These are phyloP conservation scores for Seminavis robusta DNA, from an alignment of 108 stramenopile species.

Conservation along the genomic window DNA sequence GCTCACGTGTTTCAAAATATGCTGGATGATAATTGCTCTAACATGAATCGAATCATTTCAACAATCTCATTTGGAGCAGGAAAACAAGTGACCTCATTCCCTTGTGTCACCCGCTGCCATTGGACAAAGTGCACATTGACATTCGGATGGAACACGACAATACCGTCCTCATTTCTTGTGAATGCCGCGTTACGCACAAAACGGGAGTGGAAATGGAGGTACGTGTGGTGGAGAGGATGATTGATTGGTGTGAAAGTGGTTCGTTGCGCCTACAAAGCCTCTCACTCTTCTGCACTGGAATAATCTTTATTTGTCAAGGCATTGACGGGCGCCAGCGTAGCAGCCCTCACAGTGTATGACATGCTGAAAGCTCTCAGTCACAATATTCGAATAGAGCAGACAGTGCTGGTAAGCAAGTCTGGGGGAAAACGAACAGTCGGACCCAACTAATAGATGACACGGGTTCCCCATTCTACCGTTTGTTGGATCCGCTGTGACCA, in stretches of 20 bases:
- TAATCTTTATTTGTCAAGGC: too few relatives aligned
- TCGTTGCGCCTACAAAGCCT: too few relatives aligned
- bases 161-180: conserved; percentile 63
- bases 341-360: conserved; percentile 95
- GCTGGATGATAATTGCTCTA: too few relatives aligned
- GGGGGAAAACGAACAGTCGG: conserved; percentile 80
- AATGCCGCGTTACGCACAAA: conserved; percentile 81
- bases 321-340: conserved; percentile 83
- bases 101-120: conserved; percentile 79
- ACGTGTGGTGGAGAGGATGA: too few relatives aligned
- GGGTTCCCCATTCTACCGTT: too few relatives aligned
- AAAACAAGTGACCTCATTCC: conserved; percentile 82
- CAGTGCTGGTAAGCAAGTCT: conserved; percentile 67
- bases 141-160: conserved; percentile 41
- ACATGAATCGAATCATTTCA: not conserved
- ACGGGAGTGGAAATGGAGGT: conserved; percentile 99
- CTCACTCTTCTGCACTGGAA: too few relatives aligned
- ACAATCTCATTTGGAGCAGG: conserved; percentile 15
- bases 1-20: not conserved
- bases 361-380: conserved; percentile 97
- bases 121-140: conserved; percentile 67
- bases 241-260: too few relatives aligned
- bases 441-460: too few relatives aligned
- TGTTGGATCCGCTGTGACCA: too few relatives aligned
- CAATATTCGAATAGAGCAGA: conserved; percentile 71